Evolutionary conservation across 1,284 basidiomycete species (phyloP).

Genomic region (Cutaneotrichosporon cavernicola): DNA sequence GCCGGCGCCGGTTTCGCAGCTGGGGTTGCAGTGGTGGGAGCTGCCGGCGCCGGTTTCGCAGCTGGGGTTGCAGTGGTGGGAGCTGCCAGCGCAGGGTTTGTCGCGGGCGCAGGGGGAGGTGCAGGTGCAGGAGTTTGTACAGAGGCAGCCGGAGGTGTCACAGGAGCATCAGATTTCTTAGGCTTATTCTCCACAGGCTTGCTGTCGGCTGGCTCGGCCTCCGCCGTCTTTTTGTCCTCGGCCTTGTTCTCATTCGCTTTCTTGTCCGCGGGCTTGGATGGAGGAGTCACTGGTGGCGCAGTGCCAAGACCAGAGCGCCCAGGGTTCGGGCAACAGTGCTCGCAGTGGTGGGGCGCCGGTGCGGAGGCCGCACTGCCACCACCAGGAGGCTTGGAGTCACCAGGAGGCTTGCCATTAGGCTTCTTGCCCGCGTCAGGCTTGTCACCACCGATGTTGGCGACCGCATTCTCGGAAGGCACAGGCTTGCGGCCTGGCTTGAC

Average conservation of each 20-base stretch:
- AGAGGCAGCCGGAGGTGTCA: too few relatives aligned
- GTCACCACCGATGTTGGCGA: neutral
- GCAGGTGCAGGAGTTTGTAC: neutral
- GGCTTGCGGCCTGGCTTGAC: neutral
- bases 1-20: neutral
- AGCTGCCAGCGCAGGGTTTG: neutral
- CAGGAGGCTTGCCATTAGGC: neutral
- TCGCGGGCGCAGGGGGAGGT: neutral
- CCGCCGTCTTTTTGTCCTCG: neutral
- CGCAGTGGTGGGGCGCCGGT: conserved; percentile 15
- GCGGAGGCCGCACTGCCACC: neutral
- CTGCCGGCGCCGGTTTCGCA: neutral
- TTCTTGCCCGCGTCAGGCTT: neutral
- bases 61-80: neutral
- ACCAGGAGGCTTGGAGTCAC: neutral
- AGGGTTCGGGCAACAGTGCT: conserved; percentile 23
- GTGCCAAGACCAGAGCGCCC: conserved; percentile 4
- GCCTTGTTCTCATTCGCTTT: neutral
- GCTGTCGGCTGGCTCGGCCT: neutral
- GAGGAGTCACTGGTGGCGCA: neutral
- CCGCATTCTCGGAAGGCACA: neutral
- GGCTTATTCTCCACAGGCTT: neutral
- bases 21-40: neutral
- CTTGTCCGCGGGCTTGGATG: neutral
- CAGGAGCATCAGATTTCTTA: neutral